These are phyloP conservation scores for Aspergillus persii DNA, from an alignment of 2,329 filamentous ascomycete genomes.

Conservation along the genomic window DNA sequence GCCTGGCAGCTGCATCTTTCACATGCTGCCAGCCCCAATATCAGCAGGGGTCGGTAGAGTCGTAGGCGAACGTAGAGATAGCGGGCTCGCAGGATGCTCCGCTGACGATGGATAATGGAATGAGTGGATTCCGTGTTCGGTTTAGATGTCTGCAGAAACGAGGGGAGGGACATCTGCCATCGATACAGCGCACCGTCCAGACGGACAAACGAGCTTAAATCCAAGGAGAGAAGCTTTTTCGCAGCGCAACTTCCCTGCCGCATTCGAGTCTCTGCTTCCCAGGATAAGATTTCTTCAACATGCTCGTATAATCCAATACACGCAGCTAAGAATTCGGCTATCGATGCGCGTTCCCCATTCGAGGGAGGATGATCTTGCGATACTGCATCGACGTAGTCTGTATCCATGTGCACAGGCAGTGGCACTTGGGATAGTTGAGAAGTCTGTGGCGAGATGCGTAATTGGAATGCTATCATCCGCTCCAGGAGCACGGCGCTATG, in stretches of 20 bases:
- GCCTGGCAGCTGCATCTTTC: slow-evolving; percentile 10
- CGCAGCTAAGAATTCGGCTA: slow-evolving; percentile 24
- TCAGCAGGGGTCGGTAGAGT: slow-evolving; percentile 13
- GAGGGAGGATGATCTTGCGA: slow-evolving; percentile 8
- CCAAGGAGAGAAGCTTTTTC: slow-evolving; percentile 22
- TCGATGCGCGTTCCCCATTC: slow-evolving; percentile 19
- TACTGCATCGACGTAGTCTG: slow-evolving; percentile 24
- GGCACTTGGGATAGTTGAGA: slow-evolving; percentile 17
- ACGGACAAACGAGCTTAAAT: slow-evolving; percentile 16
- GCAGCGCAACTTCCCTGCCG: slow-evolving; percentile 11
- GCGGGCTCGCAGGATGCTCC: slow-evolving; percentile 23
- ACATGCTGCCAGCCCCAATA: slow-evolving; percentile 8
- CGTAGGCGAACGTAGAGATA: slow-evolving; percentile 24
- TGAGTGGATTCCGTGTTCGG: slow-evolving; percentile 5
- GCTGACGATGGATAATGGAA: slow-evolving; percentile 21
- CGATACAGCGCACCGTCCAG: slow-evolving; percentile 20
- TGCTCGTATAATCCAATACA: slow-evolving; percentile 21
- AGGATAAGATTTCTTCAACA: slow-evolving; percentile 20
- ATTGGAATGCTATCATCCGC: slow-evolving; percentile 22
- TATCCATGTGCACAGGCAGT: slow-evolving; percentile 23
- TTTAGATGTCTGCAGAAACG: slow-evolving; percentile 14
- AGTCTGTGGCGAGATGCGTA: slow-evolving; percentile 18
- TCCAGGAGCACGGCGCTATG: slow-evolving; percentile 26
- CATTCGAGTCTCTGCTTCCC: slow-evolving; percentile 21
- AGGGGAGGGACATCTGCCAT: slow-evolving; percentile 23